Conservation (phyloP, 1,284 basidiomycete genomes). For the Pisolithus thermaeus region DNA sequence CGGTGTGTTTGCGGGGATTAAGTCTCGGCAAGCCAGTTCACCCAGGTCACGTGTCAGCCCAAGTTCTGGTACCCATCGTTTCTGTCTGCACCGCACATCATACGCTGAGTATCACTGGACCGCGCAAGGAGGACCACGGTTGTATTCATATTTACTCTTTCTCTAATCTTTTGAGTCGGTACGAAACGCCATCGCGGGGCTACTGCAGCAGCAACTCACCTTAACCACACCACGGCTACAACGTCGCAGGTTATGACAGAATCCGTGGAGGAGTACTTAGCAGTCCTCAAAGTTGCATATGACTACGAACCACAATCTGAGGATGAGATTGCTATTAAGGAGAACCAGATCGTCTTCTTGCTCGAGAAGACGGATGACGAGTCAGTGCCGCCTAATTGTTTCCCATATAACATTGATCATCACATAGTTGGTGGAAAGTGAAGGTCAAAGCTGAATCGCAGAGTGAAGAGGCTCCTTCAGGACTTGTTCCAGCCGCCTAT, state of each 20-base stretch:
- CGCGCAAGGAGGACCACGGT: too few relatives aligned
- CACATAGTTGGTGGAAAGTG: constrained; percentile 86
- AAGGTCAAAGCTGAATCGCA: constrained; percentile 71
- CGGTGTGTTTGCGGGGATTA: too few relatives aligned
- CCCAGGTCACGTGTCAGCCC: too few relatives aligned
- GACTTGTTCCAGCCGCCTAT: constrained; percentile 87
- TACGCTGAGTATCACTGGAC: too few relatives aligned
- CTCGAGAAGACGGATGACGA: constrained; percentile 88
- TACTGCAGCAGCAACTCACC: background rate
- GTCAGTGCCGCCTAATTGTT: constrained; percentile 32
- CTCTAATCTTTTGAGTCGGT: too few relatives aligned
- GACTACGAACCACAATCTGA: constrained; percentile 92
- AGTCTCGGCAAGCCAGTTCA: too few relatives aligned
- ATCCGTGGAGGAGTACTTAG: constrained; percentile 55
- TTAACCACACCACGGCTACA: background rate
- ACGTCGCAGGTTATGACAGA: constrained; percentile 39
- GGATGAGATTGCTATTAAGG: constrained; percentile 88
- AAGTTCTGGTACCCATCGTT: too few relatives aligned
- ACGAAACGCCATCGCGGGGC: background rate
- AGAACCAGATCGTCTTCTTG: constrained; percentile 86
- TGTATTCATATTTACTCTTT: too few relatives aligned
- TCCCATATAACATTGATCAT: constrained; percentile 11
- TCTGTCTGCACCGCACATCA: too few relatives aligned
- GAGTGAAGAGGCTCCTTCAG: constrained; percentile 64
- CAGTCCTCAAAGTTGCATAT: constrained; percentile 86